Evolutionary conservation across 2,329 filamentous ascomycete genomes (phyloP).

Genomic region (Botrytis byssoidea): DNA sequence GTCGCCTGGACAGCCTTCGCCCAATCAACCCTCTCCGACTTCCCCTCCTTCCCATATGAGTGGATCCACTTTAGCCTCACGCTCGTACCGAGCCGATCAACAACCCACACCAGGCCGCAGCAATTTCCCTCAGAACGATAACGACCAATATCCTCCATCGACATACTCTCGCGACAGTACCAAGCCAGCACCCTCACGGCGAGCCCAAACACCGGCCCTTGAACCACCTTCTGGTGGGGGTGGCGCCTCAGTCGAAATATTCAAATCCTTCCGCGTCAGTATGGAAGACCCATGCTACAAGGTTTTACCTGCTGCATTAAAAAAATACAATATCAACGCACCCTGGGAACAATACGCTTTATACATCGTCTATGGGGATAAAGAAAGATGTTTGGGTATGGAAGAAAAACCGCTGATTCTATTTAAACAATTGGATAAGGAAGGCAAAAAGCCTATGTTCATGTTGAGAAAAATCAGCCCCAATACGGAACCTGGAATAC

Average conservation of each 20-base stretch:
- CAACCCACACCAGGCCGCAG: slow-evolving; percentile 53
- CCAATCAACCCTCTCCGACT: slow-evolving; percentile 69
- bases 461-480: slow-evolving; percentile 64
- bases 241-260: slow-evolving; percentile 77
- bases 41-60: slow-evolving; percentile 52
- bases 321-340: slow-evolving; percentile 97
- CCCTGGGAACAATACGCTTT: slow-evolving; percentile 97
- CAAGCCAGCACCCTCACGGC: slow-evolving; percentile 46
- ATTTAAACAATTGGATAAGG: slow-evolving; percentile 96
- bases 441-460: slow-evolving; percentile 84
- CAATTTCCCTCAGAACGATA: slow-evolving; percentile 55
- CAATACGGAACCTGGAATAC: slow-evolving; percentile 37
- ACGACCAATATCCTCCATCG: slow-evolving; percentile 34
- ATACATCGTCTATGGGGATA: slow-evolving; percentile 98
- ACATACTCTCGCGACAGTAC: slow-evolving; percentile 38
- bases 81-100: slow-evolving; percentile 57
- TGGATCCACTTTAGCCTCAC: slow-evolving; percentile 53
- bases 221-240: slow-evolving; percentile 55
- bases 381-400: slow-evolving; percentile 87
- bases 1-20: slow-evolving; percentile 58
- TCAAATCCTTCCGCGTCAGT: slow-evolving; percentile 97
- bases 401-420: slow-evolving; percentile 93
- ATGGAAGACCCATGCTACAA: slow-evolving; percentile 99
- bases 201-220: slow-evolving; percentile 60
- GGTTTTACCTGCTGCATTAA: slow-evolving; percentile 89